A percentile compares a stretch with the other conserved stretches of the same genome.
Evolutionary conservation across 768 basidiomycete species (phyloP).

Genomic region (Macrocybe gigantea): DNA sequence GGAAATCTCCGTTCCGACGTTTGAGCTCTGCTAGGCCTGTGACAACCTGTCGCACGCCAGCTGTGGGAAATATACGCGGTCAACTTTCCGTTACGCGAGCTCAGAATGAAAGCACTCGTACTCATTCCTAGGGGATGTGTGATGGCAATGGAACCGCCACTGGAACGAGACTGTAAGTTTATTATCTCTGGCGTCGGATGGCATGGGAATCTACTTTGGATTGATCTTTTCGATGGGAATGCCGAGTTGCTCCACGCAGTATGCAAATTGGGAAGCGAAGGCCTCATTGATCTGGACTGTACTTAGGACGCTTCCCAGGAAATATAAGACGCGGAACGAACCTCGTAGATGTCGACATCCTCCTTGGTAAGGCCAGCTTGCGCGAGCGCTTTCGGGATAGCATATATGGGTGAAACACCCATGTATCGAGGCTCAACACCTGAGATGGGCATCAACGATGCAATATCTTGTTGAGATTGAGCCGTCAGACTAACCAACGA

Average conservation of each 20-base stretch:
- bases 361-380: constrained; percentile 59
- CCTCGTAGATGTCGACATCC: constrained; percentile 77
- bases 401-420: constrained; percentile 71
- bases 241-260: constrained; percentile 77
- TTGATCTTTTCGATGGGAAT: constrained; percentile 82
- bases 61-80: constrained; percentile 28
- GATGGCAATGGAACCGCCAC: constrained; percentile 82
- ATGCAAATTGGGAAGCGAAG: constrained; percentile 91
- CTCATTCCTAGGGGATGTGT: constrained; percentile 84
- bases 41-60: constrained; percentile 81
- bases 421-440: constrained; percentile 75
- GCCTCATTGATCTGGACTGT: constrained; percentile 74
- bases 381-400: constrained; percentile 64
- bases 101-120: constrained; percentile 27
- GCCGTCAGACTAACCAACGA: constrained; percentile 53
- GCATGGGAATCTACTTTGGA: constrained; percentile 52
- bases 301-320: background rate
- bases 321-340: constrained; percentile 13
- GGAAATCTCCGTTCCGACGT: constrained; percentile 57
- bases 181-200: background rate
- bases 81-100: background rate
- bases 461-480: background rate
- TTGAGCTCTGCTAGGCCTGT: constrained; percentile 83
- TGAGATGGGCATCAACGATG: constrained; percentile 15
- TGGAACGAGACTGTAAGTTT: constrained; percentile 20